Evolutionary conservation across 2,329 filamentous ascomycete species (phyloP), one percentile per base, ranked within the genome.

Genomic region (Beauveria rudraprayagi): DNA sequence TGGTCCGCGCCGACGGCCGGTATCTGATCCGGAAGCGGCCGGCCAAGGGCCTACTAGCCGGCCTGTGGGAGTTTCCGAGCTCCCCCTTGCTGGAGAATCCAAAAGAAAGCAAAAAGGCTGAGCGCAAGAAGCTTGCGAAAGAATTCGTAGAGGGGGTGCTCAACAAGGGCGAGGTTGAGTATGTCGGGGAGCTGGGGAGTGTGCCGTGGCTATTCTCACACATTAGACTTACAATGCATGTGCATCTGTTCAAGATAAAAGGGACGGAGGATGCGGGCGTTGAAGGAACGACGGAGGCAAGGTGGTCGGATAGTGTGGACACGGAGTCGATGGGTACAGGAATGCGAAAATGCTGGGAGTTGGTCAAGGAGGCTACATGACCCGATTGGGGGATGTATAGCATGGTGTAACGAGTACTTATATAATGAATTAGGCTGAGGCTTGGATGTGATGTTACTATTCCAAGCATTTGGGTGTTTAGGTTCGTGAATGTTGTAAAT

Each of bases 151-250:
- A 67, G 1, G 65, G 61, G 0, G 54, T 77, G 10, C 30, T 76
- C 3, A 41, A 26, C 4, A 63, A 65, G 2, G 56, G 56, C 22
- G 56, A 46, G 9, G 46, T 74, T 19, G 73, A 70, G 52, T 68
- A 78, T 48, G 63, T 71, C 0, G 70, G 69, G 0, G 78, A 81
- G 37, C 63, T 84, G n/a, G 82, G 78, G 0, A 79, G 72, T 48
- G 76, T 84, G 14, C 81, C 81, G 0, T 85, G 82, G 82, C 68
- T 80, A 7, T 84, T 84, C 63, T 84, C 82, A 1, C 82, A 85
- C 60, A 68, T 85, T 1, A 80, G 77, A 69, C 68, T 84, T 64
- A 80, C 77, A 1, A 84, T 84, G 82, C 80, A 84, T 63, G 81
- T 84, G 3, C 79, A 83, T 40, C 61, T 80, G 0, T 83, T 84